These are phyloP conservation scores for Fusarium ambrosium DNA, from an alignment of 2,329 filamentous ascomycete genomes.

Conservation along the genomic window DNA sequence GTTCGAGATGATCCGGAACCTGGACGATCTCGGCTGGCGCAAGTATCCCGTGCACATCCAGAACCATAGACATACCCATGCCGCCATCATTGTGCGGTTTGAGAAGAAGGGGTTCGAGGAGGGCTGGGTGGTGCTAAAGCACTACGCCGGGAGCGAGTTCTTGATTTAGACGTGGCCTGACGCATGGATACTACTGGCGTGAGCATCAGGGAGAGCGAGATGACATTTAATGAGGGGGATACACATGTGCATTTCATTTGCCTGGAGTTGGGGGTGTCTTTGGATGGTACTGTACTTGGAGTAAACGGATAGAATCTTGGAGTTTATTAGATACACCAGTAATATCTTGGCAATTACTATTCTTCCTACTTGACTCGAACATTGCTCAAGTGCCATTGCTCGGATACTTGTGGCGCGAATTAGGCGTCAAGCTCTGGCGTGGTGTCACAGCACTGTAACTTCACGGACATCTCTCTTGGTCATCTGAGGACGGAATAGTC, in stretches of 20 bases:
- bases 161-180: slow-evolving; percentile 42
- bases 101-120: slow-evolving; percentile 78
- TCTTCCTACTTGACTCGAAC: background rate
- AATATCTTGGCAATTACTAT: background rate
- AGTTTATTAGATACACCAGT: slow-evolving; percentile 1
- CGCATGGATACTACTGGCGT: background rate
- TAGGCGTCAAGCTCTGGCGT: slow-evolving; percentile 26
- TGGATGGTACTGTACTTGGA: background rate
- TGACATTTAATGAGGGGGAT: slow-evolving; percentile 2
- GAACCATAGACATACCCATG: slow-evolving; percentile 84
- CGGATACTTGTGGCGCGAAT: slow-evolving; percentile 1
- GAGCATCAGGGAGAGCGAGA: background rate
- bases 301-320: slow-evolving; percentile 17
- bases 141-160: slow-evolving; percentile 86
- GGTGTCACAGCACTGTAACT: slow-evolving; percentile 15
- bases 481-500: slow-evolving; percentile 7
- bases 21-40: slow-evolving; percentile 76
- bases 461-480: background rate
- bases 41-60: slow-evolving; percentile 82
- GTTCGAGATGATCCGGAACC: slow-evolving; percentile 84
- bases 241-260: slow-evolving; percentile 20
- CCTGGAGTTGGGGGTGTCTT: slow-evolving; percentile 21
- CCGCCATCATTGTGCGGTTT: slow-evolving; percentile 87
- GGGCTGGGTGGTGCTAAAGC: slow-evolving; percentile 80
- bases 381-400: slow-evolving; percentile 2